phyloP scores from a whole-genome alignment of 2,329 filamentous ascomycete species.

The Sclerotinia sclerotiorum region DNA sequence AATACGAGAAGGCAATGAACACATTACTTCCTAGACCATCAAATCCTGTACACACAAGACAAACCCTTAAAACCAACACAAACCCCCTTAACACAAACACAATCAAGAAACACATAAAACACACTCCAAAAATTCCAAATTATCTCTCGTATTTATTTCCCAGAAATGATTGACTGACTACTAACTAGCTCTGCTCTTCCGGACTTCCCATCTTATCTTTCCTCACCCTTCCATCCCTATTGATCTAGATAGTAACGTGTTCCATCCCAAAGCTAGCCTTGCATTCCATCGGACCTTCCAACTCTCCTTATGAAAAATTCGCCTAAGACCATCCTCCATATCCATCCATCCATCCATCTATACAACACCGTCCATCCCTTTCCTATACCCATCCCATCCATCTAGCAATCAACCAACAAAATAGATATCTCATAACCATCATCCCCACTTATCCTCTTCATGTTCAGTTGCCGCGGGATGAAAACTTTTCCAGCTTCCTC shows the following conservation, averaged over 20 bases:
- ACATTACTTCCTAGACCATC: too few species aligned
- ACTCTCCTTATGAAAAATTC: slow-evolving; percentile 7
- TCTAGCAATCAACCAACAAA: slow-evolving; percentile 26
- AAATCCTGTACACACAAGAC: too few species aligned
- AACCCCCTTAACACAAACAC: too few species aligned
- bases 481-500: background rate
- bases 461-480: background rate
- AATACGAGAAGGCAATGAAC: too few species aligned
- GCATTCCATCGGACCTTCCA: background rate
- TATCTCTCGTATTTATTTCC: slow-evolving; percentile 23
- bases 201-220: background rate
- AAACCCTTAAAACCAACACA: too few species aligned
- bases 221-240: background rate
- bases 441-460: slow-evolving; percentile 21
- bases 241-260: slow-evolving; percentile 16
- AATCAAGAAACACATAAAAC: background rate
- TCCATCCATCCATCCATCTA: slow-evolving; percentile 14
- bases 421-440: slow-evolving; percentile 28
- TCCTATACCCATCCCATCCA: slow-evolving; percentile 28
- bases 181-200: background rate
- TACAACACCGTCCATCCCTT: slow-evolving; percentile 18
- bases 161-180: slow-evolving; percentile 23
- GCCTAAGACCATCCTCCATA: background rate
- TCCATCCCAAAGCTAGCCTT: slow-evolving; percentile 5
- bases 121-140: slow-evolving; percentile 15